phyloP scores from a whole-genome alignment of 2,329 filamentous ascomycete genomes.

The Calonectria honghensis region DNA sequence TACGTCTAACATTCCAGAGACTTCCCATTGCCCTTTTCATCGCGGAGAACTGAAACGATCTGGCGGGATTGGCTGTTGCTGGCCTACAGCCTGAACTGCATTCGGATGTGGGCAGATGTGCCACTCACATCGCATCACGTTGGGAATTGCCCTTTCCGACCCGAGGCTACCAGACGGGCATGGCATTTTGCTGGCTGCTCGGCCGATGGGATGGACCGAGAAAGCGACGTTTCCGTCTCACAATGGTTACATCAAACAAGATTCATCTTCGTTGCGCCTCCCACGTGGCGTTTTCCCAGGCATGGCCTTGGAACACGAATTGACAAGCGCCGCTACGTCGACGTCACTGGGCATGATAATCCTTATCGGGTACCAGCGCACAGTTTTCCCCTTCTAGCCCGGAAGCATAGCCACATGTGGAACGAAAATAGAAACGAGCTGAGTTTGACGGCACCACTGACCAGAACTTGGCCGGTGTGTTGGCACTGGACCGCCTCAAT shows the following conservation, averaged over 20 bases:
- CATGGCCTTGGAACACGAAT: slow-evolving; percentile 5
- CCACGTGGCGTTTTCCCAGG: slow-evolving; percentile 21
- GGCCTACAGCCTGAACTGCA: slow-evolving; percentile 7
- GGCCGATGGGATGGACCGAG: background rate
- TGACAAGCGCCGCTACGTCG: slow-evolving; percentile 1
- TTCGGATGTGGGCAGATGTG: background rate
- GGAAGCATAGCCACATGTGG: slow-evolving; percentile 30
- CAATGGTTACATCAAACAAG: slow-evolving; percentile 13
- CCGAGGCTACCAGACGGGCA: background rate
- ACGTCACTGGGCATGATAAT: slow-evolving; percentile 18
- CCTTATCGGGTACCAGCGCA: background rate
- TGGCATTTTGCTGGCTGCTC: background rate
- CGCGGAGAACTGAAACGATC: background rate
- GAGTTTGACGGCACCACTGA: slow-evolving; percentile 25
- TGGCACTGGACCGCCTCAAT: background rate
- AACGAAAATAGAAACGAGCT: slow-evolving; percentile 21
- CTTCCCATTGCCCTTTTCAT: background rate
- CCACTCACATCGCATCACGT: background rate
- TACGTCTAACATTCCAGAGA: background rate
- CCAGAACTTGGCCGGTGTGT: background rate
- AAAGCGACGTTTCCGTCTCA: slow-evolving; percentile 9
- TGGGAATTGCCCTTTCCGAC: no score
- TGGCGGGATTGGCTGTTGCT: background rate
- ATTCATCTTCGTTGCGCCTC: background rate
- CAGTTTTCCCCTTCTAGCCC: background rate